These are phyloP conservation scores for Fragilaria crotonensis DNA, from an alignment of 108 stramenopile genomes.

Conservation along the genomic window DNA sequence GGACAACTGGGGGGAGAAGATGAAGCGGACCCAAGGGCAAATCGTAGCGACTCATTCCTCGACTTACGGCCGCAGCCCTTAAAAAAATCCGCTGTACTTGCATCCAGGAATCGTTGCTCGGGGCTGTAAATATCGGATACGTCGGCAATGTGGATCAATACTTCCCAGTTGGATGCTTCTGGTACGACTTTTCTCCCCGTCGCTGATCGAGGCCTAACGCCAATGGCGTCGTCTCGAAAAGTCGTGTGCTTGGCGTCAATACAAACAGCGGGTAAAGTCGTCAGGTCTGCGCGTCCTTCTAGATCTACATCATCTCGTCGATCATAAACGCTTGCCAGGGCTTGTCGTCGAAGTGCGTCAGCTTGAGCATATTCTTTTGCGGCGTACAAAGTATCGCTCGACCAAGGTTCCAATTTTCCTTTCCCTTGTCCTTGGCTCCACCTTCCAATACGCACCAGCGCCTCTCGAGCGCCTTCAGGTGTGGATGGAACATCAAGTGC, in stretches of 20 bases:
- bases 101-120: slow-evolving; percentile 6
- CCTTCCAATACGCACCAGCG: slow-evolving; percentile 60
- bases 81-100: slow-evolving; percentile 2
- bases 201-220: slow-evolving; percentile 53
- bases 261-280: slow-evolving; percentile 62
- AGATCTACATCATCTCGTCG: background rate
- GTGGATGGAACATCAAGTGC: slow-evolving; percentile 53
- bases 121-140: slow-evolving; percentile 70
- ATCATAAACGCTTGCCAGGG: no score
- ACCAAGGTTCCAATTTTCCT: slow-evolving; percentile 45
- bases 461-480: slow-evolving; percentile 55
- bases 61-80: slow-evolving; percentile 49
- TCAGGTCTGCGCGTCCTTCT: slow-evolving; percentile 54
- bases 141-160: slow-evolving; percentile 76
- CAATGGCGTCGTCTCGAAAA: slow-evolving; percentile 85
- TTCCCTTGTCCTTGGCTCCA: slow-evolving; percentile 38
- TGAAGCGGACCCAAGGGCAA: slow-evolving; percentile 72
- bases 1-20: slow-evolving; percentile 65
- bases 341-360: slow-evolving; percentile 21
- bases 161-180: slow-evolving; percentile 69
- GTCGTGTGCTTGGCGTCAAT: slow-evolving; percentile 64
- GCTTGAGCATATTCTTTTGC: slow-evolving; percentile 36
- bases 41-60: slow-evolving; percentile 76
- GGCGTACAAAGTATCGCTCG: slow-evolving; percentile 43
- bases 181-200: slow-evolving; percentile 54